These are phyloP conservation scores for Trametes meyenii DNA, from an alignment of 768 basidiomycete species.

Conservation along the genomic window DNA sequence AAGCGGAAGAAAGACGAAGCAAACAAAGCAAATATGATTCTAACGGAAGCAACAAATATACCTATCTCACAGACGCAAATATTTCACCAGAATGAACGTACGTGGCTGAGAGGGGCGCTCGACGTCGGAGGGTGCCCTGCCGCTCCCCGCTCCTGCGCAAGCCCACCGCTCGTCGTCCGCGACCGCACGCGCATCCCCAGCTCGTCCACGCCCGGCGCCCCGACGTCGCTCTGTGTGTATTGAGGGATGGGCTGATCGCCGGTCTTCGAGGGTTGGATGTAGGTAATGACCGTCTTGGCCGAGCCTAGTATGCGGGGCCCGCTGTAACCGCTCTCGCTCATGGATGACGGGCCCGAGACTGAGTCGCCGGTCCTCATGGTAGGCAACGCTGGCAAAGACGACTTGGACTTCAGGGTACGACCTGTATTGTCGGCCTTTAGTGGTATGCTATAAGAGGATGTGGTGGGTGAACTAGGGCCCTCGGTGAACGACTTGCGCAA, in stretches of 20 bases:
- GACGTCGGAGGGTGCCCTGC: conserved; percentile 44
- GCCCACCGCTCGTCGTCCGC: conserved; percentile 31
- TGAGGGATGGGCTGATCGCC: conserved; percentile 43
- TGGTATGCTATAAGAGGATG: conserved; percentile 20
- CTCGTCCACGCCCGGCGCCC: conserved; percentile 40
- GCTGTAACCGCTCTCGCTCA: conserved; percentile 23
- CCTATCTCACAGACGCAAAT: conserved; percentile 12
- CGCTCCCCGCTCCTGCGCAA: conserved; percentile 22
- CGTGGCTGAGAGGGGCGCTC: conserved; percentile 77
- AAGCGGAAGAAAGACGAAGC: conserved; percentile 7
- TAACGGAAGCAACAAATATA: background rate
- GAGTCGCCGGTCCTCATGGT: conserved; percentile 34
- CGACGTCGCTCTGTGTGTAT: conserved; percentile 14
- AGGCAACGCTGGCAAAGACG: conserved; percentile 43
- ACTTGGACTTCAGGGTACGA: conserved; percentile 42
- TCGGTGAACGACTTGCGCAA: conserved; percentile 45
- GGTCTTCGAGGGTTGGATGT: conserved; percentile 53
- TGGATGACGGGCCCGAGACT: conserved; percentile 17
- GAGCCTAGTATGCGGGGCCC: conserved; percentile 55
- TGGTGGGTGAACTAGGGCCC: conserved; percentile 30
- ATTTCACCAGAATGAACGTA: conserved; percentile 77
- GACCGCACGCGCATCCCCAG: conserved; percentile 37
- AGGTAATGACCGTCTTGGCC: conserved; percentile 74
- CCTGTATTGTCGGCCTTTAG: conserved; percentile 38
- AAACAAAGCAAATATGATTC: conserved; percentile 33